Evolutionary conservation across 2,329 filamentous ascomycete genomes (phyloP).

Genomic region (Talaromyces marneffei): DNA sequence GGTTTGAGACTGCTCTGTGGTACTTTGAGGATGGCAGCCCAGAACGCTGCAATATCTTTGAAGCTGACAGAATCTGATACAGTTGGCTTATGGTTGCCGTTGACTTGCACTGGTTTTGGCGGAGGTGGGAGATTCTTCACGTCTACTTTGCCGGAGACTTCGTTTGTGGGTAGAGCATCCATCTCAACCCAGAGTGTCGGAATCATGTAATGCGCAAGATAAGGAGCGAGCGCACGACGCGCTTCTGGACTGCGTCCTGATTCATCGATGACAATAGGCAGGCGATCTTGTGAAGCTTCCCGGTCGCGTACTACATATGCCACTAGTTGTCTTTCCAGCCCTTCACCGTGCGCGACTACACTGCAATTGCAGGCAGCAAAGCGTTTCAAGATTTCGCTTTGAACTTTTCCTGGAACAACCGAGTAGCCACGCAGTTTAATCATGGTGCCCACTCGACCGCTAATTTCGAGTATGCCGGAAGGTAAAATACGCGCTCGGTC

Average conservation of each 20-base stretch:
- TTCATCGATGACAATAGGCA: conserved; percentile 60
- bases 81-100: conserved; percentile 41
- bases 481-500: conserved; percentile 63
- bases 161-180: conserved; percentile 65
- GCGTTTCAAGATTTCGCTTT: conserved; percentile 64
- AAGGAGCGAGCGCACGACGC: conserved; percentile 57
- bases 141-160: conserved; percentile 73
- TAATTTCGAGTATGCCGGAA: conserved; percentile 67
- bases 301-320: conserved; percentile 71
- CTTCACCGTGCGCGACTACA: conserved; percentile 68
- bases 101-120: conserved; percentile 44
- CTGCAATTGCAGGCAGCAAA: conserved; percentile 67
- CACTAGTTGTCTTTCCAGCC: conserved; percentile 67
- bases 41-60: conserved; percentile 63
- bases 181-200: conserved; percentile 71
- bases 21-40: conserved; percentile 66
- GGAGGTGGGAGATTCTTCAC: conserved; percentile 65
- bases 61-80: conserved; percentile 60
- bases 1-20: conserved; percentile 56
- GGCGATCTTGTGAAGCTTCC: conserved; percentile 46
- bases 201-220: conserved; percentile 78
- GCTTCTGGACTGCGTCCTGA: conserved; percentile 66
- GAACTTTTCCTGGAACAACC: conserved; percentile 69
- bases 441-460: conserved; percentile 69
- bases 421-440: conserved; percentile 77